Evolutionary conservation across 805 yeast genomes (phyloP).

Genomic region (Starmerella cellae): DNA sequence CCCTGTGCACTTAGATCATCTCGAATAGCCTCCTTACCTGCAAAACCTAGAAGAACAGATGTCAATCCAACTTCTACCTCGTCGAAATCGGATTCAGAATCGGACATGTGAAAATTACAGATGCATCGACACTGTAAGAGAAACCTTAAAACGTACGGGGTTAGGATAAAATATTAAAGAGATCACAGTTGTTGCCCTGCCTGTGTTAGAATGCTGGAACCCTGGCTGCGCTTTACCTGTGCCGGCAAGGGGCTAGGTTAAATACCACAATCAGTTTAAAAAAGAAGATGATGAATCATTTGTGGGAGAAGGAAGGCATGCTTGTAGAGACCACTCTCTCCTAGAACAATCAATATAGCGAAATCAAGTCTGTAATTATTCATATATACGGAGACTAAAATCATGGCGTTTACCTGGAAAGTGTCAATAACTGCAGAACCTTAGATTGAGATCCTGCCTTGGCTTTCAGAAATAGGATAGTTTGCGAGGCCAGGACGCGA

Average conservation of each 20-base stretch:
- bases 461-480: neutral
- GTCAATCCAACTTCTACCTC: conserved; percentile 20
- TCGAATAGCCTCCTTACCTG: conserved; percentile 22
- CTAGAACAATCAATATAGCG: too few relatives aligned
- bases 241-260: too few relatives aligned
- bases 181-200: too few relatives aligned
- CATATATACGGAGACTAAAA: too few relatives aligned
- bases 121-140: neutral
- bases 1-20: conserved; percentile 16
- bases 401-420: neutral
- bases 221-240: too few relatives aligned
- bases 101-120: conserved; percentile 30
- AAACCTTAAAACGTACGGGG: neutral
- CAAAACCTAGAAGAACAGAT: conserved; percentile 28
- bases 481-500: neutral
- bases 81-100: conserved; percentile 22
- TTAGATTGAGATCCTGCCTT: conserved; percentile 1
- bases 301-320: too few relatives aligned
- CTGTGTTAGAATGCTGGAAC: too few relatives aligned
- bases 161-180: too few relatives aligned
- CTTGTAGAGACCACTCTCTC: too few relatives aligned
- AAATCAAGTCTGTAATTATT: too few relatives aligned
- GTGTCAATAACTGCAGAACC: conserved; percentile 1
- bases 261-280: too few relatives aligned
- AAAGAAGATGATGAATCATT: too few relatives aligned